Percentiles rank a stretch among this genome's conserved stretches.
Conservation (phyloP, 1,139 yeast genomes). For the Candida sojae region DNA sequence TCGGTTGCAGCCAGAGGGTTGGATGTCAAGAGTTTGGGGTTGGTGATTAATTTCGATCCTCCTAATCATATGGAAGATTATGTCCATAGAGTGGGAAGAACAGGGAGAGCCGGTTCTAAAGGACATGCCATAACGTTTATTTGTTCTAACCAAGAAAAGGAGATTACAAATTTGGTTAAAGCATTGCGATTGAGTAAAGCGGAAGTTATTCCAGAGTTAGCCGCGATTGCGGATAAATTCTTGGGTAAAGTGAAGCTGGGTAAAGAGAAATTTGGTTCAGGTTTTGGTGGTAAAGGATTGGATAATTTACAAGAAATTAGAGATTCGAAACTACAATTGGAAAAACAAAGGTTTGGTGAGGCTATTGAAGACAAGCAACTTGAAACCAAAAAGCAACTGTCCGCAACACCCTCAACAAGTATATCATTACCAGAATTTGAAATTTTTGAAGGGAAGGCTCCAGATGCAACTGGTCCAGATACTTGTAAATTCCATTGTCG, state of each 20-base stretch:
- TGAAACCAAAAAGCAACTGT: background rate
- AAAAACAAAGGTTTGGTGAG: conserved; percentile 39
- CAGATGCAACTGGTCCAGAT: conserved; percentile 67
- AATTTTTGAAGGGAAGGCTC: conserved; percentile 55
- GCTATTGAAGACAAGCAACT: conserved; percentile 16
- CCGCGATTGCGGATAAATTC: conserved; percentile 57
- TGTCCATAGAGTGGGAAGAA: conserved; percentile 94
- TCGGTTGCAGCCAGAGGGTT: conserved; percentile 94
- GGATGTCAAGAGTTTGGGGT: conserved; percentile 78
- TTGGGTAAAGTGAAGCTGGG: conserved; percentile 67
- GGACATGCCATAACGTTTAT: conserved; percentile 85
- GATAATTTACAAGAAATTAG: conserved; percentile 76
- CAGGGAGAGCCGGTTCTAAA: conserved; percentile 84
- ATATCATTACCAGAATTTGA: conserved; percentile 42
- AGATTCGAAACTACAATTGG: conserved; percentile 53
- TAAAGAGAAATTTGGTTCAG: conserved; percentile 65
- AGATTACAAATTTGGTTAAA: conserved; percentile 70
- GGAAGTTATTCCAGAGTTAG: conserved; percentile 52
- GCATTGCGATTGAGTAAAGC: conserved; percentile 62
- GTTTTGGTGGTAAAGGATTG: conserved; percentile 94
- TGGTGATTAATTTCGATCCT: conserved; percentile 86
- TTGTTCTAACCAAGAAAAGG: conserved; percentile 61
- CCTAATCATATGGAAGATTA: conserved; percentile 95
- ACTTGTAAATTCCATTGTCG: conserved; percentile 67
- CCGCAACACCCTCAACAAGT: background rate